Evolutionary conservation across 805 yeast species (phyloP).

Genomic region (Saccharomyces mikatae): DNA sequence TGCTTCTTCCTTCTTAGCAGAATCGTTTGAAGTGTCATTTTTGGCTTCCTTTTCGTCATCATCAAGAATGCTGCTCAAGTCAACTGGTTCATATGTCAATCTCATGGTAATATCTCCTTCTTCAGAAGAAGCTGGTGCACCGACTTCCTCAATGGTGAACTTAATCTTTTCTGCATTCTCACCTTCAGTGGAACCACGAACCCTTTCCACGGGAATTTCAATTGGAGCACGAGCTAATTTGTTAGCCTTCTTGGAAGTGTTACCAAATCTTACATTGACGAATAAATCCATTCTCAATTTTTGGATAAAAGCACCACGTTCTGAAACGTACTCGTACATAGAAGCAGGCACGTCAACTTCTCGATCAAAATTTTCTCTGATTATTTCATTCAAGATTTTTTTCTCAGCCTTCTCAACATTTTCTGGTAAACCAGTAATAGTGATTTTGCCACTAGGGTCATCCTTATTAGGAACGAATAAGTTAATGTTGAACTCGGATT

Average conservation of each 20-base stretch:
- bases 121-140: constrained; percentile 16
- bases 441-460: constrained; percentile 43
- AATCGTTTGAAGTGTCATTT: constrained; percentile 39
- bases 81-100: constrained; percentile 37
- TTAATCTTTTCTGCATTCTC: constrained; percentile 32
- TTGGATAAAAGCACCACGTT: constrained; percentile 56
- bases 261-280: constrained; percentile 56
- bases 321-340: constrained; percentile 54
- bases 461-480: constrained; percentile 59
- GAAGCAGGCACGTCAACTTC: constrained; percentile 50
- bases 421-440: constrained; percentile 59
- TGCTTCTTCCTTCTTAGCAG: constrained; percentile 45
- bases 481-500: constrained; percentile 56
- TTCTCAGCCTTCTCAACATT: constrained; percentile 54
- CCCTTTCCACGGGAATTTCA: constrained; percentile 42
- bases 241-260: constrained; percentile 40
- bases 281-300: constrained; percentile 43
- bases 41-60: constrained; percentile 35
- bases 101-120: constrained; percentile 54
- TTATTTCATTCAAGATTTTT: constrained; percentile 47
- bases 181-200: constrained; percentile 34
- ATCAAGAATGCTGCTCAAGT: constrained; percentile 21
- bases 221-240: constrained; percentile 38
- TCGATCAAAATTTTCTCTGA: constrained; percentile 48
- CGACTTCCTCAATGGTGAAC: constrained; percentile 39